Percentiles rank a stretch among this genome's conserved stretches.
phyloP scores from a whole-genome alignment of 306 rosid genomes.

The Crataegus laevigata region DNA sequence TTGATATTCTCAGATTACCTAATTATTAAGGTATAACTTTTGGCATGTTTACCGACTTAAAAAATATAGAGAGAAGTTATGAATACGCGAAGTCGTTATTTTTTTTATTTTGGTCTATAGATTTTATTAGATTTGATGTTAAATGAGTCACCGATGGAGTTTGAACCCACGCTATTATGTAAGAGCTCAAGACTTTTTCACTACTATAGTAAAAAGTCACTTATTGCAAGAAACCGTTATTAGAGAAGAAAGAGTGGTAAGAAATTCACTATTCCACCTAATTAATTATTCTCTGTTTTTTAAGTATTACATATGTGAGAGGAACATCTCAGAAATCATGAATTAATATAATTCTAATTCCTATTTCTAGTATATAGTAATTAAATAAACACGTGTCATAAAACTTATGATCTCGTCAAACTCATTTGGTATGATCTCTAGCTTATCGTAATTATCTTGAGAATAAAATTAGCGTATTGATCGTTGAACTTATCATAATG shows the following conservation, averaged over 20 bases:
- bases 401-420: neutral
- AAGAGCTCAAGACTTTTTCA: no score
- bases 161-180: no score
- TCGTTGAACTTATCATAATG: no score
- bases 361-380: neutral
- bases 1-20: neutral
- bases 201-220: rapidly evolving
- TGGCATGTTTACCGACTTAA: neutral
- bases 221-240: no score
- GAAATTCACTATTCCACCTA: neutral
- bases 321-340: neutral
- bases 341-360: no score
- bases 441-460: neutral
- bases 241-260: neutral
- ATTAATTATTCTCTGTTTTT: neutral
- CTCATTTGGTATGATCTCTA: neutral
- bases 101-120: no score
- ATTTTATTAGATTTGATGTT: no score
- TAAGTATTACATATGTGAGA: neutral
- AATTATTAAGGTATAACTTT: neutral
- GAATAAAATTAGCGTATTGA: neutral
- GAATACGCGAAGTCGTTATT: neutral
- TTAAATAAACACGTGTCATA: neutral
- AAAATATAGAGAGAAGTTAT: neutral
- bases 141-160: rapidly evolving